Evolutionary conservation across 305 asterid species (phyloP).

Genomic region (Plantago rigida): DNA sequence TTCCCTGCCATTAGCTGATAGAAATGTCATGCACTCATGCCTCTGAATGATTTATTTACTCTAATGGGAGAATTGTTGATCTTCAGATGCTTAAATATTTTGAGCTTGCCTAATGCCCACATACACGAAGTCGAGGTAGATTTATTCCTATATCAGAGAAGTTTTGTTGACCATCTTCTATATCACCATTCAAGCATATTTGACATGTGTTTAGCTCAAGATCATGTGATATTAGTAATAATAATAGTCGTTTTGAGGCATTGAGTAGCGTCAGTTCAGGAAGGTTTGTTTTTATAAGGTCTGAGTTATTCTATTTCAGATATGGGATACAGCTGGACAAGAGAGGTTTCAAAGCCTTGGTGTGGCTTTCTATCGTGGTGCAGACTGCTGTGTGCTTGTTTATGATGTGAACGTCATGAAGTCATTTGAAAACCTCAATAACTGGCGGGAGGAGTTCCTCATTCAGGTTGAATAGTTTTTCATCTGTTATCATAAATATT

Average conservation of each 20-base stretch:
- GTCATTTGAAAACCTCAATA: slow-evolving; percentile 55
- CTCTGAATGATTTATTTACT: not conserved
- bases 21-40: not conserved
- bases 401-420: slow-evolving; percentile 56
- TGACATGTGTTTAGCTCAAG: not conserved
- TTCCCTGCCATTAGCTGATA: not conserved
- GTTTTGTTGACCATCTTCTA: not conserved
- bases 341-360: slow-evolving; percentile 84
- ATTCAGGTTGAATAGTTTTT: slow-evolving; percentile 39
- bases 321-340: slow-evolving; percentile 83
- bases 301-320: slow-evolving; percentile 27
- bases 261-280: not conserved
- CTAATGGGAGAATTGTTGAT: not conserved
- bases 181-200: not conserved
- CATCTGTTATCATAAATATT: slow-evolving; percentile 15
- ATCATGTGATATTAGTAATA: not conserved
- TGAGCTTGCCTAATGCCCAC: not conserved
- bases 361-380: slow-evolving; percentile 75
- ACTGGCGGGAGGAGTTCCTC: slow-evolving; percentile 67
- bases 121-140: not conserved
- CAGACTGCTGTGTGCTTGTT: slow-evolving; percentile 64
- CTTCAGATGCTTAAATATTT: not conserved
- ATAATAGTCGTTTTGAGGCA: not conserved
- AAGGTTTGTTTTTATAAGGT: not conserved
- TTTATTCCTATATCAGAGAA: not conserved